Evolutionary conservation across 352 stramenopile species (phyloP).

Genomic region (Phytophthora vignae): DNA sequence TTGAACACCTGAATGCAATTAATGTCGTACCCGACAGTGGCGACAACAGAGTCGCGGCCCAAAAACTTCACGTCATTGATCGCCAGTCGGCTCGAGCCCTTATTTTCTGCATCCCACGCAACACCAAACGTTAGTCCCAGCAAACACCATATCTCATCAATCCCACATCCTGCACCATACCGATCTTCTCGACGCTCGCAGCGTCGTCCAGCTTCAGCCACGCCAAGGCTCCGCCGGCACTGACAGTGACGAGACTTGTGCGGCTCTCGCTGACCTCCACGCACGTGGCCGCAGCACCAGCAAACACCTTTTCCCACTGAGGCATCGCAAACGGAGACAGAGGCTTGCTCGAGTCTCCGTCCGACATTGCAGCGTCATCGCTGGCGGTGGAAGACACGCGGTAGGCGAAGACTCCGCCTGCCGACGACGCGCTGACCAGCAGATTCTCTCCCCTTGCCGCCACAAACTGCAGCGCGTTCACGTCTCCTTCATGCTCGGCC

Average conservation of each 20-base stretch:
- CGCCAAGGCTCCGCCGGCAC: slow-evolving; percentile 58
- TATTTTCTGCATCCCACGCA: slow-evolving; percentile 45
- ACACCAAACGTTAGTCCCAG: background rate
- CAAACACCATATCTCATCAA: background rate
- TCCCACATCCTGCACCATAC: slow-evolving; percentile 32
- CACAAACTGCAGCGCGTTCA: slow-evolving; percentile 72
- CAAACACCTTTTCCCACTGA: slow-evolving; percentile 73
- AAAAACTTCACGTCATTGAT: slow-evolving; percentile 82
- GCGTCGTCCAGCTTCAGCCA: slow-evolving; percentile 74
- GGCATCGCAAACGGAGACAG: slow-evolving; percentile 41
- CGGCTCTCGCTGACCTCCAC: slow-evolving; percentile 61
- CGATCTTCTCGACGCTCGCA: slow-evolving; percentile 59
- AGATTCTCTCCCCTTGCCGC: slow-evolving; percentile 51
- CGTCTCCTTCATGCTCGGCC: slow-evolving; percentile 60
- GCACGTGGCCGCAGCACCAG: slow-evolving; percentile 48
- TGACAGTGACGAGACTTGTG: slow-evolving; percentile 63
- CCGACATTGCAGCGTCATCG: slow-evolving; percentile 26
- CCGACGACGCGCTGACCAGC: slow-evolving; percentile 69
- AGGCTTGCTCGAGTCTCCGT: slow-evolving; percentile 15
- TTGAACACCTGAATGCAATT: background rate
- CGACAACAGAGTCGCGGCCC: slow-evolving; percentile 68
- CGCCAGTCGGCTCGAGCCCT: slow-evolving; percentile 57
- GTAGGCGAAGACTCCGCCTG: slow-evolving; percentile 56
- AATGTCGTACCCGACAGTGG: slow-evolving; percentile 64
- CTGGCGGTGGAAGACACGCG: slow-evolving; percentile 40